A percentile compares a stretch with the other conserved stretches of the same genome.
These are phyloP conservation scores for Penicillium sp. DNA, from an alignment of 2,329 filamentous ascomycete species.

Conservation along the genomic window DNA sequence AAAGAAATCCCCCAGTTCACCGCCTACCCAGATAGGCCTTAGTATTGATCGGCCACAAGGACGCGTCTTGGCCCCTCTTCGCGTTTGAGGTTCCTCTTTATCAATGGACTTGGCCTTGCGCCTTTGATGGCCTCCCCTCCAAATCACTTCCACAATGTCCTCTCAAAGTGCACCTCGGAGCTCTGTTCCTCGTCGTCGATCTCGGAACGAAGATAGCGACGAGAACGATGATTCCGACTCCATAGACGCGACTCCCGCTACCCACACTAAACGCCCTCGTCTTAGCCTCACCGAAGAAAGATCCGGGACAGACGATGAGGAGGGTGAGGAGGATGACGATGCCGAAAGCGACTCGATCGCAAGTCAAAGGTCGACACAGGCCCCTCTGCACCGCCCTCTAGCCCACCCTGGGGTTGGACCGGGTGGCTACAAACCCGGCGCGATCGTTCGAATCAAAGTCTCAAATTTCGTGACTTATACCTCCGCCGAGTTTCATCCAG, in stretches of 20 bases:
- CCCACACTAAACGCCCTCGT: slow-evolving; percentile 13
- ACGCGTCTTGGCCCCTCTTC: slow-evolving; percentile 28
- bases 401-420: slow-evolving; percentile 16
- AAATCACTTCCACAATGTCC: slow-evolving; percentile 27
- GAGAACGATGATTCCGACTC: slow-evolving; percentile 7
- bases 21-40: slow-evolving; percentile 26
- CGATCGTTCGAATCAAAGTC: slow-evolving; percentile 84
- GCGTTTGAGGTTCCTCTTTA: slow-evolving; percentile 14
- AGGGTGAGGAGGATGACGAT: background rate
- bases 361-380: background rate
- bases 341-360: slow-evolving; percentile 1
- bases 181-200: slow-evolving; percentile 33
- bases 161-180: slow-evolving; percentile 24
- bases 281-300: slow-evolving; percentile 4
- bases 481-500: slow-evolving; percentile 84
- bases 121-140: slow-evolving; percentile 9
- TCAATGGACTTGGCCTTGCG: slow-evolving; percentile 8
- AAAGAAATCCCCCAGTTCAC: slow-evolving; percentile 22
- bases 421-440: slow-evolving; percentile 61
- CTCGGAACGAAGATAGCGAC: slow-evolving; percentile 26
- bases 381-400: slow-evolving; percentile 3
- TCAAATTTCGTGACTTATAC: slow-evolving; percentile 95
- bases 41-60: slow-evolving; percentile 26
- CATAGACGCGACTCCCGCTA: background rate
- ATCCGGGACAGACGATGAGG: background rate